Base-by-base conservation (phyloP, 768 basidiomycete genomes). In the Tylopilus rubrobrunneus region DNA sequence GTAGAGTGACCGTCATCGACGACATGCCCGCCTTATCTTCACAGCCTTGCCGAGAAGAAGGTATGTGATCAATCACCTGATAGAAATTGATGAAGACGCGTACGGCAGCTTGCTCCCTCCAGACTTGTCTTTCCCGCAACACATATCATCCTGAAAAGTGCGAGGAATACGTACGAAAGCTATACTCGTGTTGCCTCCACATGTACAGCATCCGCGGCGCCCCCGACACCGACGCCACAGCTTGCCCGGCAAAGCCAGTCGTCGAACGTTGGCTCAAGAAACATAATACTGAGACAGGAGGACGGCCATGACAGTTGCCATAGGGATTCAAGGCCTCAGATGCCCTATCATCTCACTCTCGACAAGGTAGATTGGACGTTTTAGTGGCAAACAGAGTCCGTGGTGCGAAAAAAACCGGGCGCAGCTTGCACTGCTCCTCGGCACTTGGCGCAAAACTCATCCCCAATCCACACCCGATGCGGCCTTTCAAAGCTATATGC, bases 101-200 rank as follows among this genome's bases (percentile, higher is more conserved):
- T 33, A 31, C 1, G 5, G 1, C 59, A 89, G 87, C 87, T 0
- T 89, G 87, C 62, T 66, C 73, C 21, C 71, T 89, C 4, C 87
- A 88, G 42, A 52, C 71, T 1, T 89, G 87, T 62, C 72, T 89
- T 29, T 76, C 75, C 49, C 82, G 77, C 55, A 78, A 88, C 65
- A 85, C 82, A 0, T 88, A 86, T 61, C 60, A 58, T 3, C 86
- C 84, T 0, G 85, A 86, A 19, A 82, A 77, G 56, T 89, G 87
- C 61, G 72, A 83, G 41, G 62, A 69, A 9, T 64, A 76, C 11
- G 62, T 88, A 21, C 71, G 77, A 48, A 73, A 69, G 23, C 74
- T 89, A 17, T 89, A 89, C 62, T 52, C 62, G 52, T 89, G 87
- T 57, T 89, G 87, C 61, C 71, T 77, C 42, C 51, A 63, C 27